Evolutionary conservation across 2,329 filamentous ascomycete genomes (phyloP).

Genomic region (Sporothrix curviconia): DNA sequence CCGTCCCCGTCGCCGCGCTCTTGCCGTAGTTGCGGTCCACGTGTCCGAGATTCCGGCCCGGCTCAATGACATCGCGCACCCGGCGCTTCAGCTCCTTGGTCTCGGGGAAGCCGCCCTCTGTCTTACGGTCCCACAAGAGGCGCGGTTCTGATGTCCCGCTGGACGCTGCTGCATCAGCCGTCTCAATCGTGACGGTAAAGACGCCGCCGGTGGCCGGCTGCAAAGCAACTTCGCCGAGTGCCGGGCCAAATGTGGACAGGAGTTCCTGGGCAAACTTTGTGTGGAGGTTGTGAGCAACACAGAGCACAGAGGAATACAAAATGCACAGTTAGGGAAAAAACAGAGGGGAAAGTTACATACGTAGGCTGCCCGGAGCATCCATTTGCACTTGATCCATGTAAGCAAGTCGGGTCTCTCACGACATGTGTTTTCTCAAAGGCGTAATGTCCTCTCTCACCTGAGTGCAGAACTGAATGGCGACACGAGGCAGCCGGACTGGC

Average conservation of each 20-base stretch:
- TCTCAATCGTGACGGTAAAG: constrained; percentile 56
- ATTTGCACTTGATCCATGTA: constrained; percentile 59
- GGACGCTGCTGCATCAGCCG: constrained; percentile 8
- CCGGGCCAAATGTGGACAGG: constrained; percentile 80
- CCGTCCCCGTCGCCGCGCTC: constrained; percentile 2
- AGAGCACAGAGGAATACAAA: background rate
- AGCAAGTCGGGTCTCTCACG: background rate
- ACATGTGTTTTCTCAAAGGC: background rate
- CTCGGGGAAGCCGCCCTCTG: constrained; percentile 85
- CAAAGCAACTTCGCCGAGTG: constrained; percentile 80
- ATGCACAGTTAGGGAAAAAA: background rate
- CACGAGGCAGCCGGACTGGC: constrained; percentile 53
- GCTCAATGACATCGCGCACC: constrained; percentile 76
- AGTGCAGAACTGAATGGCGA: constrained; percentile 88
- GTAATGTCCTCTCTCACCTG: constrained; percentile 35
- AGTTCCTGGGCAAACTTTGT: constrained; percentile 88
- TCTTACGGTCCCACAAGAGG: constrained; percentile 80
- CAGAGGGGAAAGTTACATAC: constrained; percentile 43
- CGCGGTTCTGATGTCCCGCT: constrained; percentile 27
- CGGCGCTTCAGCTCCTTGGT: constrained; percentile 84
- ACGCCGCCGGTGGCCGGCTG: constrained; percentile 78
- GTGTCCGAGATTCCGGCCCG: constrained; percentile 71
- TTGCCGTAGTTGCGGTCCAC: constrained; percentile 51
- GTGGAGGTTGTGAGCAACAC: background rate
- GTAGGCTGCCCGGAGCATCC: constrained; percentile 82